Base-by-base conservation (phyloP, 495 filamentous ascomycete species). In the Cetradonia linearis region DNA sequence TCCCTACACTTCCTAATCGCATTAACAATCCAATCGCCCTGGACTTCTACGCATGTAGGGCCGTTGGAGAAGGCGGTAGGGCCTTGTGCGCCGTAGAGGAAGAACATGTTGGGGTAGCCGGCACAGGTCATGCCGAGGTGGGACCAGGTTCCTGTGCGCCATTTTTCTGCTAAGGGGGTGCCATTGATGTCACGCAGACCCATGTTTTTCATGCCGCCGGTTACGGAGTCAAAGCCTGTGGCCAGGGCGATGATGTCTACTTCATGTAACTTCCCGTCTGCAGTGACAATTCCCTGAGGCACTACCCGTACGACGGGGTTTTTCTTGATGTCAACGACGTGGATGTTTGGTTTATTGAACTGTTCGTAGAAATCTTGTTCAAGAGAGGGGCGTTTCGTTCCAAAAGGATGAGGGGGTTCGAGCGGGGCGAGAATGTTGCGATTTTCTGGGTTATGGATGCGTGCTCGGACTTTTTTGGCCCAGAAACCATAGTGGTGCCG, bases 351-450 rank as follows among this genome's bases (percentile, higher is more conserved):
- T 20, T 70, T 66, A 60, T 84, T 80, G 69, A 85, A 80, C 38
- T 76, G 72, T 62, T 85, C 82, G 60, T 77, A 85, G 68, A 79
- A 85, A 48, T 76, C 68, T 27, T 70, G 60, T 60, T 85, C 81
- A 6, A 85, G 71, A 18, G 72, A 77, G 2, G 78, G 76, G 0
- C 82, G 73, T 65, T 83, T 85, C 9, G 73, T 67, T 13, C 81
- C 83, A 40, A 77, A 83, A 0, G 71, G 64, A 62, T 84, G 77
- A 1, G 76, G 80, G 37, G 71, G 72, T 48, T 81, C 67, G 14
- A 72, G 47, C 0, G 82, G 82, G 0, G 79, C 81, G n/a, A 86
- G 70, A 13, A 82, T 56, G 25, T 83, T 78, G n/a, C 72, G 64
- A 31, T 72, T 72, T 14, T 56, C 60, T 0, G 79, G 73, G 60